Evolutionary conservation across 2,329 filamentous ascomycete genomes (phyloP), one percentile per base, ranked within the genome.

Genomic region (Arachnomyces sp.): DNA sequence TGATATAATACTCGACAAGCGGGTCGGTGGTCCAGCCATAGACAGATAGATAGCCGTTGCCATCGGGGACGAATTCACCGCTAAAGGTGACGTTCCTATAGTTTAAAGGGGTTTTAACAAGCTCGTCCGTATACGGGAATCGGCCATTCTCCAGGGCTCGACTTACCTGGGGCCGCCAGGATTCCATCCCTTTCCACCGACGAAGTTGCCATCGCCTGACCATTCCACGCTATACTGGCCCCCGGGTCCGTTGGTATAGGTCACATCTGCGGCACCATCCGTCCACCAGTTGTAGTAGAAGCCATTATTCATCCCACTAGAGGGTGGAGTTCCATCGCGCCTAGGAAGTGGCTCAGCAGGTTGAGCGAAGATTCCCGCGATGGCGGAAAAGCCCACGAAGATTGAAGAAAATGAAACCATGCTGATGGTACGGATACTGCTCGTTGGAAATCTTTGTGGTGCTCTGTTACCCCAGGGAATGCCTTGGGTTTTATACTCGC

Each of bases 251-350:
- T 69, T 68, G 32, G 49, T 63, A 53, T 67, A 68, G 12, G 57
- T 65, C 14, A 57, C 63, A 12, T 45, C 47, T n/a, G 53, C 57
- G 18, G 53, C 58, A 3, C 59, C 60, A 33, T 68, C 65, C 20
- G 62, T 60, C 65, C 65, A 67, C 49, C 54, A 68, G 1, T 59
- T 66, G 48, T 63, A 68, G 52, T 59, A 68, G 52, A 56, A 67
- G 3, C 65, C 65, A 50, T 75, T 71, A 61, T 72, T 63, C 5
- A 64, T 72, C 36, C 74, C 75, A 2, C 68, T 72, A 11, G 61
- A 57, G 47, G 65, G 71, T 39, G 64, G 55, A 18, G 72, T 72
- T 25, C 64, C 17, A 17, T 20, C 28, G 16, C 18, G 12, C 7
- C 48, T 29, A 11, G 45, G 36, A 16, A 35, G 31, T 9, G 39